Evolutionary conservation across 1,284 basidiomycete species (phyloP).

Genomic region (Phlebopus sp.): DNA sequence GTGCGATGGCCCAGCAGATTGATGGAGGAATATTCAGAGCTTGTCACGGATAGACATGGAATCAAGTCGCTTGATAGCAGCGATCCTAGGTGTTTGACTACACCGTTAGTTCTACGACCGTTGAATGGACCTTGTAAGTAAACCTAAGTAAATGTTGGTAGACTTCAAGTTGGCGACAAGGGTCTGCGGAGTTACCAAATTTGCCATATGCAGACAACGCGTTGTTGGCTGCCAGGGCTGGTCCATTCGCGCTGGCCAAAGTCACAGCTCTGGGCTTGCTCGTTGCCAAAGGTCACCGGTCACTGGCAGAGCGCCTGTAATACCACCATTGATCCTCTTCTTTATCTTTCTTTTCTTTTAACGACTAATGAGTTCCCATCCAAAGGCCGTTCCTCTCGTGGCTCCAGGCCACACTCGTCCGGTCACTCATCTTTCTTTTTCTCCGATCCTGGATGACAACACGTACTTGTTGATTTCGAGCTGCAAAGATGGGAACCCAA

Average conservation of each 20-base stretch:
- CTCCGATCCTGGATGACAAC: slow-evolving; percentile 76
- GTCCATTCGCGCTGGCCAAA: neutral
- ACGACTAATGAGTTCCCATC: slow-evolving; percentile 51
- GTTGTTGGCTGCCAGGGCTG: neutral
- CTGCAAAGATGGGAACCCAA: slow-evolving; percentile 96
- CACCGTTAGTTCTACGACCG: too few relatives aligned
- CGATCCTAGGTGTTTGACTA: too few relatives aligned
- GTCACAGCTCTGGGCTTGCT: slow-evolving; percentile 20
- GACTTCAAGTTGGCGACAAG: too few relatives aligned
- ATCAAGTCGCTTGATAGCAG: too few relatives aligned
- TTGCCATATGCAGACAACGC: slow-evolving; percentile 16
- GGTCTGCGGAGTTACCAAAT: slow-evolving; percentile 4
- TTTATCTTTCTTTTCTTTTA: slow-evolving; percentile 19
- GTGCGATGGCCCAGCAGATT: too few relatives aligned
- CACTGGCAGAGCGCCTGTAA: slow-evolving; percentile 53
- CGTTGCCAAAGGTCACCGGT: slow-evolving; percentile 41
- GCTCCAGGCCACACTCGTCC: slow-evolving; percentile 83
- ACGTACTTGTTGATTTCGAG: slow-evolving; percentile 88
- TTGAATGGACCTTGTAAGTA: too few relatives aligned
- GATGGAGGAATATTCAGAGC: too few relatives aligned
- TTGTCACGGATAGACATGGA: too few relatives aligned
- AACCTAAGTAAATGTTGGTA: too few relatives aligned
- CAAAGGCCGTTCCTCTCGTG: slow-evolving; percentile 72
- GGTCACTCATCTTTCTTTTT: slow-evolving; percentile 93
- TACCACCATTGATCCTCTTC: slow-evolving; percentile 36